Base-by-base conservation (phyloP, 2,329 filamentous ascomycete species). In the Clarireedia monteithiana region DNA sequence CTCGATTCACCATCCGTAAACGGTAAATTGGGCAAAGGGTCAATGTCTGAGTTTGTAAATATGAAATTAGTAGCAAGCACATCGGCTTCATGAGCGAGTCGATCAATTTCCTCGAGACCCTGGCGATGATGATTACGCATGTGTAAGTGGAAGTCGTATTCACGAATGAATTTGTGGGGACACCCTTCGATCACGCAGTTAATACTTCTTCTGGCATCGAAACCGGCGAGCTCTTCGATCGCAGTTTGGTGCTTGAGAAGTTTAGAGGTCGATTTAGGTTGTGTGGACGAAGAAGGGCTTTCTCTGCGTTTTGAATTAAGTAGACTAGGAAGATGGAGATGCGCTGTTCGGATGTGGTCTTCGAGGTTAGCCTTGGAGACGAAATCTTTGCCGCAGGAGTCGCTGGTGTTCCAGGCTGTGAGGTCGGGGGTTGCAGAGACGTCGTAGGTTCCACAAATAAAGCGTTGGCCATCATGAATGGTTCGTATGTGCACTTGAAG, bases 341-440 rank as follows among this genome's bases (percentile, higher is more conserved):
- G 92, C 23, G 89, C 81, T 48, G 86, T 90, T 20, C 89, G 84
- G 46, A 96, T 79, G 68, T 97, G 92, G 62, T 94, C 87, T 69
- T 92, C 88, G 0, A 96, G 78, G 30, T 83, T 84, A 17, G 82
- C 79, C 70, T 95, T 96, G 59, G 86, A 88, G 57, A 82, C 81
- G 66, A 95, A 94, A 38, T 80, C 79, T 59, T 83, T 81, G 2
- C 86, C 88, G 66, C 92, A 97, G 15, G 86, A 88, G 50, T 83
- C 77, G 9, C 77, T 52, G 23, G 77, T 79, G 56, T 81, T 75
- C 86, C 90, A 95, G 5, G 71, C 75, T 9, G 74, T 71, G 1
- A 94, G 72, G 46, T 82, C 82, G 6, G 75, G 75, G n/a, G 74
- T 77, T 5, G 72, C 69, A 7, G 73, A 74, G 1, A 91, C 73